Evolutionary conservation across 768 basidiomycete genomes (phyloP), one percentile per base, ranked within the genome.

Genomic region (Crassisporium funariophilum): DNA sequence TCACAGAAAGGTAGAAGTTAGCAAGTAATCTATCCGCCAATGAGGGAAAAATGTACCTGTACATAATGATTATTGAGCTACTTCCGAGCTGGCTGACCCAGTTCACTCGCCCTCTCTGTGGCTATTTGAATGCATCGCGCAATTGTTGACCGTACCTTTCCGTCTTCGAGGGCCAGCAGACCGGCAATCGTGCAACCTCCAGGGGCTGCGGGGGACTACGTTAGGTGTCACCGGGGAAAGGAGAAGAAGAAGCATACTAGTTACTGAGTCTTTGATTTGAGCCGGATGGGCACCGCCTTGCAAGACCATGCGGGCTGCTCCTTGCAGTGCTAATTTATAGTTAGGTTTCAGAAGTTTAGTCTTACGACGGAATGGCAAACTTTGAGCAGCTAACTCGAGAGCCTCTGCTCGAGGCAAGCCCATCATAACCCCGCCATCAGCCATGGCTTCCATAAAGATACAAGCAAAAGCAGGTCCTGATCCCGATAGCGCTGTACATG

Each of bases 371-470:
- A 25, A 69, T n/a, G n/a, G n/a, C 83, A 58, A 62, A 97, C 95
- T 93, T 70, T 99, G 97, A 35, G 95, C 84, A 39, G 97, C 95
- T 41, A 99, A 71, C 64, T 99, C 97, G 34, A 98, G 69, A 4
- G 97, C 94, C 66, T 98, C 97, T 2, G 84, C 81, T 51, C 97
- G 76, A 3, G 97, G 97, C 41, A 99, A 70, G 22, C 97, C 97
- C 97, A 98, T 98, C 95, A 99, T 98, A 36, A 98, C 97, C 35
- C 94, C 97, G 20, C 97, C 97, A 65, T 98, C 97, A 1, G 93
- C 88, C 94, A 99, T 97, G 0, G 97, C 95, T 67, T 99, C 97
- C 53, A 99, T 76, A 59, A 98, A 92, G 39, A 98, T 84, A 56
- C 92, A 94, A 1, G 92, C 94, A 67, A 99, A 98, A 0, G 97